Evolutionary conservation across 129 eudicot genomes (phyloP), one percentile per base, ranked within the genome.

Genomic region (Flaveria sonorensis): DNA sequence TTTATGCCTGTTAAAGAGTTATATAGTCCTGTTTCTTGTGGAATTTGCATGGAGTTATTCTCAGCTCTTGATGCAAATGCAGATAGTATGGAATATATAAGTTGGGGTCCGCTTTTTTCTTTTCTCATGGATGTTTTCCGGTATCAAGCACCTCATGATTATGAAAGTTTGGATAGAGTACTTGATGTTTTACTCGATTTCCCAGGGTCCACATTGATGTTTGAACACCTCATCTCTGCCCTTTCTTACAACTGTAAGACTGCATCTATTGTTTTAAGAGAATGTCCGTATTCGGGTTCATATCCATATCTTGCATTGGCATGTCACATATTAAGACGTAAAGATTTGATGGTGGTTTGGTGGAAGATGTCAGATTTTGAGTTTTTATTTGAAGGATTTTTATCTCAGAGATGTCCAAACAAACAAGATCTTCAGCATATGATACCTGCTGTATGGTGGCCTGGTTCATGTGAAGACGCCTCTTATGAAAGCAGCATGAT

Each of bases 381-480:
- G 55, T 83, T 86, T 57, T 64, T 86, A 40, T 90, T 95, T 64
- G 99, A 95, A 87, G 97, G 96, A 21, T 89, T 95, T 75, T 78
- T 95, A 53, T 85, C 96, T 39, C 87, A 92, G 83, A 86, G 89
- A 82, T 86, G 83, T 83, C 99, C 97, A 51, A 92, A 92, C 76
- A 92, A 89, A 78, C 91, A 86, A 80, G 99, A 95, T 82, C 97
- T 95, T 48, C 97, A 86, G 47, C 63, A 68, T 63, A 68, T 92
- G 88, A 91, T 95, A 85, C 99, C 99, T 83, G 86, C 88, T 76
- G 97, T 95, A 48, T 91, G 99, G 96, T 95, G 99, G 99, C 96
- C 99, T 78, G 96, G 97, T 77, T 91, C 99, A 28, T 83, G 75
- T 79, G 99, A 92, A 79, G 97, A 95, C 60, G 67, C 82, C 16